A percentile compares a stretch with the other conserved stretches of the same genome.
Evolutionary conservation across 768 basidiomycete species (phyloP).

Genomic region (Mycena amicta): DNA sequence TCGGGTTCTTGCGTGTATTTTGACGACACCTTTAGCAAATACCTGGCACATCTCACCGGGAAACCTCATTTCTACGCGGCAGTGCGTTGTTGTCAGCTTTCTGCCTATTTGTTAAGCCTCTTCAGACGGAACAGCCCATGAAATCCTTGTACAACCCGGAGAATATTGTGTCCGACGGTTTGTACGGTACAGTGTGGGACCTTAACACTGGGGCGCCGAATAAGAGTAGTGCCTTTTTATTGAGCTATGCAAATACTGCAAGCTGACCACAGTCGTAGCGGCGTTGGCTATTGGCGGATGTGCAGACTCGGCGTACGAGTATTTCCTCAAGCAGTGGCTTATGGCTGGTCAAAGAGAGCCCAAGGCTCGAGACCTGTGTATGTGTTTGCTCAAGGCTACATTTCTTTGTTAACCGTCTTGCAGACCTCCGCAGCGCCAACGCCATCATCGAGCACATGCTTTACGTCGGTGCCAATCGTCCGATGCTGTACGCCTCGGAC

Average conservation of each 20-base stretch:
- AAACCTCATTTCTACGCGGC: conserved; percentile 37
- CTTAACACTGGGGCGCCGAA: conserved; percentile 5
- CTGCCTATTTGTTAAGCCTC: not conserved
- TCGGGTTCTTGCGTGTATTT: not conserved
- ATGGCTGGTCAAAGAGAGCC: conserved; percentile 56
- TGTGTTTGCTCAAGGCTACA: conserved; percentile 34
- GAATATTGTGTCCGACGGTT: conserved; percentile 22
- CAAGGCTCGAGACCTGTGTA: conserved; percentile 59
- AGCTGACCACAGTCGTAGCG: conserved; percentile 24
- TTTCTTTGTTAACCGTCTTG: conserved; percentile 24
- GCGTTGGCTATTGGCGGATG: conserved; percentile 55
- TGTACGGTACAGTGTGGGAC: conserved; percentile 18
- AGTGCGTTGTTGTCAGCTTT: conserved; percentile 16
- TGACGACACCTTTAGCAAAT: conserved; percentile 35
- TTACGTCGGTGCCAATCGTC: conserved; percentile 53
- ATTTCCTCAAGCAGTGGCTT: conserved; percentile 70
- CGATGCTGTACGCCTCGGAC: conserved; percentile 62
- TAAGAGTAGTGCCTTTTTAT: conserved; percentile 6
- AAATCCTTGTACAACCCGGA: conserved; percentile 28
- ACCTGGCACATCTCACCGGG: conserved; percentile 52
- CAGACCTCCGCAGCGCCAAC: conserved; percentile 50
- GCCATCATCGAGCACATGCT: conserved; percentile 56
- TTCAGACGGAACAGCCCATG: conserved; percentile 30
- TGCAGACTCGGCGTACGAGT: conserved; percentile 72
- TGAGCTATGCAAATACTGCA: not conserved